A percentile compares a stretch with the other conserved stretches of the same genome.
Conservation (phyloP, 2,329 filamentous ascomycete genomes). For the Talaromyces sp. region DNA sequence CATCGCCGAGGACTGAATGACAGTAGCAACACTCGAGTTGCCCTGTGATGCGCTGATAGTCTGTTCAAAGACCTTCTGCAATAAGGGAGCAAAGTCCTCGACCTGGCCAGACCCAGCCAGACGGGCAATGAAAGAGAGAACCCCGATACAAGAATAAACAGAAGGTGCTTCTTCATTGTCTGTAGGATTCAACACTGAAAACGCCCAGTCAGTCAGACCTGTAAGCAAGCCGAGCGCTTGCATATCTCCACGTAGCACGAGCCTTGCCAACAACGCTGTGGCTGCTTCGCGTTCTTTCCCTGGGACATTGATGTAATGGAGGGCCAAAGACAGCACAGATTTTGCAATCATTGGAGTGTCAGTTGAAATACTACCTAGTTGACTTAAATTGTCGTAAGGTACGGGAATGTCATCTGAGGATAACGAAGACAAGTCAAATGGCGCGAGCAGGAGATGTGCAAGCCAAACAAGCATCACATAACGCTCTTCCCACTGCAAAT, state of each 20-base stretch:
- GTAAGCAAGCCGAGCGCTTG: slow-evolving; percentile 72
- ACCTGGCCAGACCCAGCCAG: slow-evolving; percentile 72
- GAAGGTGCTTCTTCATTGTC: slow-evolving; percentile 46
- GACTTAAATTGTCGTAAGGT: slow-evolving; percentile 35
- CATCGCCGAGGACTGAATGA: slow-evolving; percentile 71
- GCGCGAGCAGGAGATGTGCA: slow-evolving; percentile 77
- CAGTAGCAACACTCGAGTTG: slow-evolving; percentile 52
- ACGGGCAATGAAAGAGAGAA: slow-evolving; percentile 77
- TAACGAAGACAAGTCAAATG: slow-evolving; percentile 87
- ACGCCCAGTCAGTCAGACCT: slow-evolving; percentile 70
- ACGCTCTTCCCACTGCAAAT: slow-evolving; percentile 80
- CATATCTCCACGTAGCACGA: slow-evolving; percentile 88
- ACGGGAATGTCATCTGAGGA: slow-evolving; percentile 56
- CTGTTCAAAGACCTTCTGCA: slow-evolving; percentile 67
- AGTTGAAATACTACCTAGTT: slow-evolving; percentile 52
- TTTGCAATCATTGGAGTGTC: slow-evolving; percentile 70
- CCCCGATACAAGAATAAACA: slow-evolving; percentile 76
- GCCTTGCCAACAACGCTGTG: slow-evolving; percentile 76
- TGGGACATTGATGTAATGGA: slow-evolving; percentile 71
- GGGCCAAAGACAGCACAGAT: slow-evolving; percentile 70
- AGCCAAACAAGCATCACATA: slow-evolving; percentile 90
- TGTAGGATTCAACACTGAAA: slow-evolving; percentile 60
- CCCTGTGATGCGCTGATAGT: slow-evolving; percentile 62
- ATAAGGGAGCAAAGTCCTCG: slow-evolving; percentile 70
- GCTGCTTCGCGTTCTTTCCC: slow-evolving; percentile 91